Percentiles rank a stretch among this genome's conserved stretches.
These are phyloP conservation scores for Stentor roeselii DNA, from an alignment of 73 alveolate genomes.

Conservation along the genomic window DNA sequence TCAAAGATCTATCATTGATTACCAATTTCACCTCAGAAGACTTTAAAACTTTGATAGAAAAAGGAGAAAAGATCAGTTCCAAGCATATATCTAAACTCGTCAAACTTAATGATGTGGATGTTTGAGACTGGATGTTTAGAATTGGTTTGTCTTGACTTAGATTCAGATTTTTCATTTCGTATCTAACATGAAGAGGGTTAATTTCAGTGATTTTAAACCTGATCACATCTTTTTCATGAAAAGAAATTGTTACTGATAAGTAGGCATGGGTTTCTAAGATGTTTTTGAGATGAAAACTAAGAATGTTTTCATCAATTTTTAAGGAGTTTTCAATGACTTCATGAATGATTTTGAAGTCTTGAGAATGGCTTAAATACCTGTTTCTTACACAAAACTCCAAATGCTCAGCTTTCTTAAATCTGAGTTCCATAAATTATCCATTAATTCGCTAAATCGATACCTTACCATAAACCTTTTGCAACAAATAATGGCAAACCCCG, in stretches of 20 bases:
- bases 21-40: neutral
- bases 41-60: neutral
- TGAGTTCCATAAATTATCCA: neutral
- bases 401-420: neutral
- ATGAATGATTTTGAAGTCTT: too few species aligned
- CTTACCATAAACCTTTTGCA: neutral
- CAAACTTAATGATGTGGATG: neutral
- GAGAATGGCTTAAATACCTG: neutral
- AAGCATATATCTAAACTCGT: too few species aligned
- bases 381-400: neutral
- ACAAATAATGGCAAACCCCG: constrained; percentile 12
- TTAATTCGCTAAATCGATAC: neutral
- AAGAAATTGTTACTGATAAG: neutral
- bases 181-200: neutral
- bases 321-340: neutral
- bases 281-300: neutral
- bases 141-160: neutral
- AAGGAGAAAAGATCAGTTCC: neutral
- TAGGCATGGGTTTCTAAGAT: neutral
- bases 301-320: neutral
- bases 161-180: neutral
- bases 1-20: neutral
- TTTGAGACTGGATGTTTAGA: neutral
- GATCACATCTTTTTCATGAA: neutral
- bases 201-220: neutral